Percentiles rank a stretch among this genome's conserved stretches.
phyloP scores from a whole-genome alignment of 2,329 filamentous ascomycete species.

The Apiospora hydei region DNA sequence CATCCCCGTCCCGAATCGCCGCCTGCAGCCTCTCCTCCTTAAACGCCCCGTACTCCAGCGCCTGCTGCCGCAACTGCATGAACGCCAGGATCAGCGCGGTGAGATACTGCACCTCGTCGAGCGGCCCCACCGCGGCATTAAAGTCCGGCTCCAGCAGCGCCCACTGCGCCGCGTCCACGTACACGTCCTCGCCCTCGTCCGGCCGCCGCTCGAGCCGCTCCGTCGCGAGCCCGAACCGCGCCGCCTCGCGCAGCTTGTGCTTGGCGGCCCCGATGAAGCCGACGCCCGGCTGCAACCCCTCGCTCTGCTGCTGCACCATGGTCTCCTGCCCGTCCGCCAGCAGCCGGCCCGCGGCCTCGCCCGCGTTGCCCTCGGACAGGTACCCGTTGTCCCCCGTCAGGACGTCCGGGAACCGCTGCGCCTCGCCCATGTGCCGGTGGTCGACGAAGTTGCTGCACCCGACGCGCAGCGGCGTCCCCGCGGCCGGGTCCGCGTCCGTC shows the following conservation, averaged over 20 bases:
- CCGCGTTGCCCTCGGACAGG: not conserved
- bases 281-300: not conserved
- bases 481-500: not conserved
- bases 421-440: not conserved
- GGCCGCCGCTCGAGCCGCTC: not conserved
- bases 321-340: not conserved
- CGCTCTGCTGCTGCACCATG: not conserved
- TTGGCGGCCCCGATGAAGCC: not conserved
- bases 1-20: not conserved
- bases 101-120: not conserved
- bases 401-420: not conserved
- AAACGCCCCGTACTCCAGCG: not conserved
- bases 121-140: not conserved
- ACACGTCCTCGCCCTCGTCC: not conserved
- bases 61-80: not conserved
- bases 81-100: not conserved
- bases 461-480: not conserved
- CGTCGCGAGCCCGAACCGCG: not conserved
- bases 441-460: not conserved
- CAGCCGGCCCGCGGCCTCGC: not conserved
- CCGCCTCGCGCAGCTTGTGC: not conserved
- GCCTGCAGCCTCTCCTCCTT: not conserved
- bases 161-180: not conserved
- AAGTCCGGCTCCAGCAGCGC: not conserved
- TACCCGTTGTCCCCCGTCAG: not conserved